Conservation (phyloP, 2,329 filamentous ascomycete species). For the Hypomyces rosellus region DNA sequence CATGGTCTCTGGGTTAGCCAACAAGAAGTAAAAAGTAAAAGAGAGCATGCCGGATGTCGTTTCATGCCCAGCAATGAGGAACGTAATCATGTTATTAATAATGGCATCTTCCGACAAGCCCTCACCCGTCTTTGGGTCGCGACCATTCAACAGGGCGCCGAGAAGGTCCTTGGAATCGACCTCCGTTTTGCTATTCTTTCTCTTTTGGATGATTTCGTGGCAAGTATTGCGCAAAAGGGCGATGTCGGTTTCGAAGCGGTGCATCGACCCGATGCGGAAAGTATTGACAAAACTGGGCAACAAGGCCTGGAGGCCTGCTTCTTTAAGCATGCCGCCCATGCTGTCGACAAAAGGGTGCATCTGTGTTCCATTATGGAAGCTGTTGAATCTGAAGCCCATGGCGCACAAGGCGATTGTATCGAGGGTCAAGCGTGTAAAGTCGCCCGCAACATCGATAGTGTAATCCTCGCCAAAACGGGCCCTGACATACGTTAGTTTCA, state of each 20-base stretch:
- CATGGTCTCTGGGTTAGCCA: conserved; percentile 51
- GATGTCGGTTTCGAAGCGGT: conserved; percentile 3
- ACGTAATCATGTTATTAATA: conserved; percentile 62
- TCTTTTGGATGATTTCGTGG: conserved; percentile 6
- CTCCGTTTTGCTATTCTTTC: background rate
- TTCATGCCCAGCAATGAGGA: conserved; percentile 61
- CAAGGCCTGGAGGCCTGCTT: conserved; percentile 1
- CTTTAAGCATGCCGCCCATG: conserved; percentile 7
- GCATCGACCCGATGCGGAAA: conserved; percentile 2
- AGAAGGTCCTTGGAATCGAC: background rate
- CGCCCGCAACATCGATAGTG: conserved; percentile 47
- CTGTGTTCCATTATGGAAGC: conserved; percentile 40
- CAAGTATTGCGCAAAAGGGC: conserved; percentile 2
- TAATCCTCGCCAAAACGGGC: conserved; percentile 31
- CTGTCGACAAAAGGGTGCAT: conserved; percentile 16
- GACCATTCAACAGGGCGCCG: background rate
- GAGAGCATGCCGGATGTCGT: conserved; percentile 59
- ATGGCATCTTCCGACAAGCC: conserved; percentile 54
- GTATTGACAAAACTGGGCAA: conserved; percentile 5
- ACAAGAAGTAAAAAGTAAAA: conserved; percentile 53
- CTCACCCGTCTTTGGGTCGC: conserved; percentile 38
- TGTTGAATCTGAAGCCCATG: conserved; percentile 56
- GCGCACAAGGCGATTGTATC: conserved; percentile 56
- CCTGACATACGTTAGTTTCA: conserved; percentile 8
- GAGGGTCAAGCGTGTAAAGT: conserved; percentile 57